These are phyloP conservation scores for Penicillium egyptiacum DNA, from an alignment of 495 filamentous ascomycete genomes.

Conservation along the genomic window DNA sequence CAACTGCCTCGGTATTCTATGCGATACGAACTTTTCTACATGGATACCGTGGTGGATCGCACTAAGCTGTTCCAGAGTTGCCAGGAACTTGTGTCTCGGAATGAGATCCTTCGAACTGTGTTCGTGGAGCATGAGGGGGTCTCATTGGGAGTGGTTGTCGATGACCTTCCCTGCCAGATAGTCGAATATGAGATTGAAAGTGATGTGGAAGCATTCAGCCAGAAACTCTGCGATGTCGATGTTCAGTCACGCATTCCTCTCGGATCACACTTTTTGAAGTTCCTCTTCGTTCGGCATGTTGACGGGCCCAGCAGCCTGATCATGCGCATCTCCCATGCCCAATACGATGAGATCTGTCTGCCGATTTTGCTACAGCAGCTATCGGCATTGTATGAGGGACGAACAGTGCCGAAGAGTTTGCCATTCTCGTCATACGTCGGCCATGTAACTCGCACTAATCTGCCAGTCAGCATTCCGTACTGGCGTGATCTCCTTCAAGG, in stretches of 20 bases:
- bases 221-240: conserved; percentile 32
- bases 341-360: conserved; percentile 61
- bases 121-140: conserved; percentile 44
- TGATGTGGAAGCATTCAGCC: conserved; percentile 38
- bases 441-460: conserved; percentile 2
- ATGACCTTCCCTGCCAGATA: conserved; percentile 33
- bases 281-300: conserved; percentile 41
- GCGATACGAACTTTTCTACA: conserved; percentile 32
- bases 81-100: conserved; percentile 37
- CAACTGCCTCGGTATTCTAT: conserved; percentile 28
- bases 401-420: conserved; percentile 18
- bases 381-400: conserved; percentile 32
- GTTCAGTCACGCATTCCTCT: conserved; percentile 41
- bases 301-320: conserved; percentile 38
- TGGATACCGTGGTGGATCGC: conserved; percentile 22
- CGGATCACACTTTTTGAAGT: conserved; percentile 51
- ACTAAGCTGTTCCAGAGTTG: conserved; percentile 21
- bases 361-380: conserved; percentile 47
- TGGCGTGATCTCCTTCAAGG: conserved; percentile 50
- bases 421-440: conserved; percentile 50
- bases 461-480: conserved; percentile 10
- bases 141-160: conserved; percentile 49
- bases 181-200: conserved; percentile 18
- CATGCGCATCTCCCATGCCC: conserved; percentile 58
- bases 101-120: conserved; percentile 58